Percentiles rank a stretch among this genome's conserved stretches.
Evolutionary conservation across 140 eudicot species (phyloP).

Genomic region (Ambrosia hybrid): DNA sequence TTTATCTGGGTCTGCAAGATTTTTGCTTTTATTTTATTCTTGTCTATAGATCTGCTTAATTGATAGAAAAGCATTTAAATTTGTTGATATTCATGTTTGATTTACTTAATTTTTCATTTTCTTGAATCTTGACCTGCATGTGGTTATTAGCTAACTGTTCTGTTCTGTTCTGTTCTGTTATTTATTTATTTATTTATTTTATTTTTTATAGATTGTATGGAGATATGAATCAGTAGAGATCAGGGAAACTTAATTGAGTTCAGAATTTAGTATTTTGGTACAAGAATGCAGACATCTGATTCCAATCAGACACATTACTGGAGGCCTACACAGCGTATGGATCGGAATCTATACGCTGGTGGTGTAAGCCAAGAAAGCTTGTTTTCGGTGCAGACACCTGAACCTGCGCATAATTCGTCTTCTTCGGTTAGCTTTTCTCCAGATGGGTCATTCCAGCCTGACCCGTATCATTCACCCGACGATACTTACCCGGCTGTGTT

Average conservation of each 20-base stretch:
- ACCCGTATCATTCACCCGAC: conserved; percentile 36
- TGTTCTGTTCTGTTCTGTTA: too few species aligned
- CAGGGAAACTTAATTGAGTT: neutral
- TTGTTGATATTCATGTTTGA: too few species aligned
- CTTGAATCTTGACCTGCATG: neutral
- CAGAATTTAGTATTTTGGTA: conserved; percentile 3
- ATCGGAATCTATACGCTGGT: conserved; percentile 23
- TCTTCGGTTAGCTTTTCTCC: conserved; percentile 41
- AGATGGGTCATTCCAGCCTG: conserved; percentile 26
- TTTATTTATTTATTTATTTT: too few species aligned
- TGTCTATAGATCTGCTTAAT: too few species aligned
- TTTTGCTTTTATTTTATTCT: too few species aligned
- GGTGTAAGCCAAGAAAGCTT: conserved; percentile 39
- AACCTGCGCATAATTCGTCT: conserved; percentile 33
- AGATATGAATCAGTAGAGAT: conserved; percentile 4
- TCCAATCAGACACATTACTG: conserved; percentile 28
- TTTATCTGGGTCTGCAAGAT: too few species aligned
- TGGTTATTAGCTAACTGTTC: too few species aligned
- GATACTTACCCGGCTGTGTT: conserved; percentile 5
- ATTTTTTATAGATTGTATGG: neutral
- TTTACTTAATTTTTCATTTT: neutral
- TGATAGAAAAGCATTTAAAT: too few species aligned
- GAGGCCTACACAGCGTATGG: conserved; percentile 24
- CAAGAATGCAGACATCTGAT: conserved; percentile 30
- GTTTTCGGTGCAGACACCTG: conserved; percentile 31